Percentiles rank a stretch among this genome's conserved stretches.
phyloP scores from a whole-genome alignment of 495 filamentous ascomycete genomes.

The Hyaloscypha variabilis region DNA sequence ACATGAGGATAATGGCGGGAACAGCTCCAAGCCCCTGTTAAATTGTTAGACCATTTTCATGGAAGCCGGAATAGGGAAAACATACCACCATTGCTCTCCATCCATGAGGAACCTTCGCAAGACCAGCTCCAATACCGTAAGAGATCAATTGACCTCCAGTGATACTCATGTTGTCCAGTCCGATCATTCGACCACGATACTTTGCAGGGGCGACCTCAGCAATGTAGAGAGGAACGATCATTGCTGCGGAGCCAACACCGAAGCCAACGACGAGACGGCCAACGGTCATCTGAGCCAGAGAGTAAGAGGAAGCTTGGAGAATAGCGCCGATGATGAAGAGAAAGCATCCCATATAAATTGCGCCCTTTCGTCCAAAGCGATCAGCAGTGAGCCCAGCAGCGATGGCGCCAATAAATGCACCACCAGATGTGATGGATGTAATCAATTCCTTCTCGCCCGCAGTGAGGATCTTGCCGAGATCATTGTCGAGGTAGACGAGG shows the following conservation, averaged over 20 bases:
- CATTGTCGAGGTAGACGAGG: conserved; percentile 43
- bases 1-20: conserved; percentile 47
- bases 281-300: conserved; percentile 49
- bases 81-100: conserved; percentile 53
- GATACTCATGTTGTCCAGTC: conserved; percentile 57
- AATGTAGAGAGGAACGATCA: conserved; percentile 48
- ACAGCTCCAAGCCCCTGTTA: conserved; percentile 40
- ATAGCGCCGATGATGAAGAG: conserved; percentile 51
- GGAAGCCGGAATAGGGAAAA: background rate
- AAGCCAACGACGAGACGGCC: conserved; percentile 54
- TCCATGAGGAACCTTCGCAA: conserved; percentile 47
- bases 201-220: conserved; percentile 52
- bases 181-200: conserved; percentile 56
- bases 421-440: conserved; percentile 49
- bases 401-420: conserved; percentile 54
- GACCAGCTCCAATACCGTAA: conserved; percentile 54
- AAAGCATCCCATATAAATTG: conserved; percentile 49
- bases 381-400: conserved; percentile 53
- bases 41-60: background rate
- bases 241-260: conserved; percentile 55
- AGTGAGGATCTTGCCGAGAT: conserved; percentile 29
- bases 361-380: conserved; percentile 48
- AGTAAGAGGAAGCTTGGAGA: conserved; percentile 47
- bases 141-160: conserved; percentile 54
- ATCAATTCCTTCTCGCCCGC: conserved; percentile 48